phyloP scores from a whole-genome alignment of 2,329 filamentous ascomycete genomes.

The Sclerotinia minor region DNA sequence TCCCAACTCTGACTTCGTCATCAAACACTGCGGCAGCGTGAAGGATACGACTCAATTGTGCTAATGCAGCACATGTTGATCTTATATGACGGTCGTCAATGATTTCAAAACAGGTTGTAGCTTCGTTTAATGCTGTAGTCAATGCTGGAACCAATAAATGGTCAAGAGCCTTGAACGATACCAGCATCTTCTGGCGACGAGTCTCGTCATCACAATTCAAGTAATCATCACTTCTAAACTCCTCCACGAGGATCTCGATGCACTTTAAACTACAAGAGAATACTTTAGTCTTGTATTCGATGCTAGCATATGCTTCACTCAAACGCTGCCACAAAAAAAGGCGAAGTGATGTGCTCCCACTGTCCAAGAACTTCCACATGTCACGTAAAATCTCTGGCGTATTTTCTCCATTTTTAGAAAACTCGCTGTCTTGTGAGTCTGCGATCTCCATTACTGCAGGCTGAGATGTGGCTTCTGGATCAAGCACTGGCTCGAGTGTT shows the following conservation, averaged over 20 bases:
- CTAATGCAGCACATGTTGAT: slow-evolving; percentile 69
- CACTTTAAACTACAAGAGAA: slow-evolving; percentile 84
- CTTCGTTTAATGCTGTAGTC: slow-evolving; percentile 66
- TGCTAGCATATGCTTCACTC: slow-evolving; percentile 82
- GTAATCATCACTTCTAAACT: slow-evolving; percentile 63
- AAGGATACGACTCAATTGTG: slow-evolving; percentile 70
- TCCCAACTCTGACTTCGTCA: slow-evolving; percentile 79
- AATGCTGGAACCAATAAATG: slow-evolving; percentile 72
- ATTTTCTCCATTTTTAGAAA: slow-evolving; percentile 32
- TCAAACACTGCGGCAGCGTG: slow-evolving; percentile 81
- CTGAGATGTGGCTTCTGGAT: slow-evolving; percentile 60
- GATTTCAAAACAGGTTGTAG: slow-evolving; percentile 72
- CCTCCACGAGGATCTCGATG: slow-evolving; percentile 77
- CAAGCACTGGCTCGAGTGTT: slow-evolving; percentile 86
- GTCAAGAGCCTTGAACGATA: slow-evolving; percentile 76
- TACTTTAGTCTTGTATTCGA: slow-evolving; percentile 83
- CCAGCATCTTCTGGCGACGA: slow-evolving; percentile 70
- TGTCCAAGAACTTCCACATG: slow-evolving; percentile 80
- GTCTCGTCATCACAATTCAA: slow-evolving; percentile 57
- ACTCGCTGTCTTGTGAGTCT: slow-evolving; percentile 22
- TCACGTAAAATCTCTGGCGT: slow-evolving; percentile 58
- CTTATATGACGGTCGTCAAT: slow-evolving; percentile 77
- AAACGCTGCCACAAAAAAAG: slow-evolving; percentile 88
- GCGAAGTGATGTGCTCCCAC: slow-evolving; percentile 77
- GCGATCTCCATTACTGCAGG: slow-evolving; percentile 34